A percentile compares a stretch with the other conserved stretches of the same genome.
phyloP scores from a whole-genome alignment of 2,329 filamentous ascomycete species.

The Apiospora koreana region DNA sequence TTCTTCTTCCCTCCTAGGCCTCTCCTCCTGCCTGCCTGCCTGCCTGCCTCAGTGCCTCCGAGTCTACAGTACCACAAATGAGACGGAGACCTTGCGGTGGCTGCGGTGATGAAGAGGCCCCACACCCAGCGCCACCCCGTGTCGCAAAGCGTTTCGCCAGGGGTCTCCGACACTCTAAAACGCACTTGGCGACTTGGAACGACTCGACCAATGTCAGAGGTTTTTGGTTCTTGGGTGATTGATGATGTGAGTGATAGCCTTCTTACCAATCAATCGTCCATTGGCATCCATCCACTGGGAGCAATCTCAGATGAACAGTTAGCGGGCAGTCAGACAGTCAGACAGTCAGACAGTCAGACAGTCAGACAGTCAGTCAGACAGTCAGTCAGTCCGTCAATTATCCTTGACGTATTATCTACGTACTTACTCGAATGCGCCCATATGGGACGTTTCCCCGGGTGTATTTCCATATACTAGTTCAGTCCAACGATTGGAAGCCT shows the following conservation, averaged over 20 bases:
- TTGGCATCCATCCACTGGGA: neutral
- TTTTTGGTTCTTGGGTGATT: neutral
- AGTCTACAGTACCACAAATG: neutral
- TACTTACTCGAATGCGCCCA: neutral
- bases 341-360: too few species aligned
- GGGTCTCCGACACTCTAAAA: slow-evolving; percentile 17
- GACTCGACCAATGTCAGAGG: slow-evolving; percentile 2
- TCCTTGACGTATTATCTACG: neutral
- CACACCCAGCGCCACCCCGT: slow-evolving; percentile 5
- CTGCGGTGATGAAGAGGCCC: neutral
- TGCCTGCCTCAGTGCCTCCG: too few species aligned
- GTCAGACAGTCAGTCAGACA: too few species aligned
- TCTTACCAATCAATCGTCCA: neutral
- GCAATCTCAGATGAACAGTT: neutral
- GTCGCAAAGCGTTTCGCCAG: slow-evolving; percentile 18
- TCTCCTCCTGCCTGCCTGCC: too few species aligned
- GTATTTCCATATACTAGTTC: neutral
- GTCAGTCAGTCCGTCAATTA: neutral
- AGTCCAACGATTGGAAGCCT: neutral
- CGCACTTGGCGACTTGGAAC: slow-evolving; percentile 14
- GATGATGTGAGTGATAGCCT: neutral
- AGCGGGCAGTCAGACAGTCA: neutral
- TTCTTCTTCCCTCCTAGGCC: too few species aligned
- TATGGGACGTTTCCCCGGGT: neutral
- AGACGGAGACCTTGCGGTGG: neutral